Evolutionary conservation across 2,329 filamentous ascomycete genomes (phyloP), one percentile per base, ranked within the genome.

Genomic region (Cryoendolithus antarcticus): DNA sequence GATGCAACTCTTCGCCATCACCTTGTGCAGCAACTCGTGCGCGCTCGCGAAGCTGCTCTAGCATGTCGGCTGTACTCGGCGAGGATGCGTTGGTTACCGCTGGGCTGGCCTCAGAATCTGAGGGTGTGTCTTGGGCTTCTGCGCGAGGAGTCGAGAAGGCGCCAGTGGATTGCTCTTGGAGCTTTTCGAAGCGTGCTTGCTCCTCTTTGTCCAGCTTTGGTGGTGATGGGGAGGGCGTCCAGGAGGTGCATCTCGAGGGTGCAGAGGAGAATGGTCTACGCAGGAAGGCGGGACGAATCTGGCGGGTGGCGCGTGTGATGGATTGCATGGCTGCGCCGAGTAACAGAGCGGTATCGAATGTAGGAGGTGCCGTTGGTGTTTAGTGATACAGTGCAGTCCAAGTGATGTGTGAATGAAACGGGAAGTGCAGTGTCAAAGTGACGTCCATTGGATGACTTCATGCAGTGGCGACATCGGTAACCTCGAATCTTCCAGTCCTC

Each of bases 171-270:
- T 71, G 70, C 50, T 75, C 75, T 58, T 95, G 86, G 3, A 96
- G 80, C 32, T 78, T 73, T 63, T 95, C 88, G 60, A 91, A 94
- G 48, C 93, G 75, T 58, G 86, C 84, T 67, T 95, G 88, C 51
- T 94, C 80, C 61, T 84, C 78, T 53, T 86, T 78, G 5, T 89
- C 86, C 7, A 96, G 83, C 35, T 86, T 82, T 0, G 86, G 88
- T 10, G 91, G 91, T 6, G 84, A 65, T 13, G 89, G 84, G 9
- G 68, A 67, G 11, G 65, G 43, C 12, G 42, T 45, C 49, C 53
- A 59, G 31, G 21, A 19, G 7, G 30, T 54, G 40, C 40, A 40
- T 50, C 50, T 31, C 38, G 42, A 39, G 63, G 58, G 62, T 71
- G 30, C 42, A 9, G 47, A 41, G 32, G 40, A 34, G 43, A 47